Percentiles rank a stretch among this genome's conserved stretches.
Conservation (phyloP, 2,329 filamentous ascomycete genomes). For the Penicillium sp. region DNA sequence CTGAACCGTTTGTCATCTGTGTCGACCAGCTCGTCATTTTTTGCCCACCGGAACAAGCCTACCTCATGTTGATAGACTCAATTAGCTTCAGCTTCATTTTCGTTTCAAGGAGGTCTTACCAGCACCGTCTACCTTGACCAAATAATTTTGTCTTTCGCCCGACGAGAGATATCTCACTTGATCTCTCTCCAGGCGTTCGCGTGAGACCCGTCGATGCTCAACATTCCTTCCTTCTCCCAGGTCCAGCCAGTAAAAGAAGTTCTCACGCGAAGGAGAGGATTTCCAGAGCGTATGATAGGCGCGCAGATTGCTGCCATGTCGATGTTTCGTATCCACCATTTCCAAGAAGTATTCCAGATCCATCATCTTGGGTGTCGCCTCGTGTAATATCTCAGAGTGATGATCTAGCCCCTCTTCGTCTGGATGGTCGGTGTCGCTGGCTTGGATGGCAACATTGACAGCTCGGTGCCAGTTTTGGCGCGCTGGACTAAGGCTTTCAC, state of each 20-base stretch:
- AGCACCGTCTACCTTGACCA: constrained; percentile 70
- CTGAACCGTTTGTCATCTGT: constrained; percentile 68
- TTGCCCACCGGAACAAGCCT: constrained; percentile 73
- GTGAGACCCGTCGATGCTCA: constrained; percentile 68
- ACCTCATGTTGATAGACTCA: no score
- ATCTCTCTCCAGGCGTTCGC: constrained; percentile 72
- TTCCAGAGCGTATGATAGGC: constrained; percentile 86
- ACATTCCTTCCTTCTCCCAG: constrained; percentile 70
- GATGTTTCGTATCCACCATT: constrained; percentile 83
- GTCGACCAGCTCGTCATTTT: constrained; percentile 74
- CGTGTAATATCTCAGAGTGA: constrained; percentile 49
- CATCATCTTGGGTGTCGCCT: constrained; percentile 73
- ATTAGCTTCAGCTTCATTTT: no score
- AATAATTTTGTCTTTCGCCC: constrained; percentile 77
- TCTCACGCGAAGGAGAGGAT: constrained; percentile 70
- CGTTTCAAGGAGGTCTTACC: constrained; percentile 43
- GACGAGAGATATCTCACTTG: constrained; percentile 78
- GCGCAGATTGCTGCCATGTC: constrained; percentile 79
- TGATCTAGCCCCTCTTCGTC: no score
- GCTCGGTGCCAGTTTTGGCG: constrained; percentile 73
- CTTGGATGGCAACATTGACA: constrained; percentile 67
- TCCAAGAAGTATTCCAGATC: constrained; percentile 81
- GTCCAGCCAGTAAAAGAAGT: constrained; percentile 94
- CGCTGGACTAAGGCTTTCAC: constrained; percentile 45
- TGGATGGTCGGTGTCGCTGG: constrained; percentile 45